Evolutionary conservation across 2,329 filamentous ascomycete genomes (phyloP).

Genomic region (Microdochium paspali): DNA sequence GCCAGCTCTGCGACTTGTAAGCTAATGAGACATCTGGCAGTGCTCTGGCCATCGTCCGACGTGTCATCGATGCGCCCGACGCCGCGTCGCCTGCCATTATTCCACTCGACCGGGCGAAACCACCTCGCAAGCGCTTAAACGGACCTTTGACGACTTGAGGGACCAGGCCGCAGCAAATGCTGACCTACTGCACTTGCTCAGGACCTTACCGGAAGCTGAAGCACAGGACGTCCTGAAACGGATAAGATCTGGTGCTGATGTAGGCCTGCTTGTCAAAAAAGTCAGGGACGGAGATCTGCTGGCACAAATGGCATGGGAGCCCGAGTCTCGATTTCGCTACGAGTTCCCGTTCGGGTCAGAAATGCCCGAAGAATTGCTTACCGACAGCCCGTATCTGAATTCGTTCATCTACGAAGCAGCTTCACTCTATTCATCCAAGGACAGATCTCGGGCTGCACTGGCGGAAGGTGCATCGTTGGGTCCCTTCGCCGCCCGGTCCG

Average conservation of each 20-base stretch:
- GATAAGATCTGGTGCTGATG: conserved; percentile 24
- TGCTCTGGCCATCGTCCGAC: background rate
- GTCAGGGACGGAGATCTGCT: conserved; percentile 25
- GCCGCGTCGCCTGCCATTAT: conserved; percentile 15
- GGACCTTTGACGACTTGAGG: conserved; percentile 12
- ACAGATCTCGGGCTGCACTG: too few species aligned
- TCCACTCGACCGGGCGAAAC: conserved; percentile 19
- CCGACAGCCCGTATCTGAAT: conserved; percentile 17
- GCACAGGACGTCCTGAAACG: conserved; percentile 21
- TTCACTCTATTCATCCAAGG: conserved; percentile 1
- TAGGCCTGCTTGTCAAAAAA: conserved; percentile 20
- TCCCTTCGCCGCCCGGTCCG: conserved; percentile 3
- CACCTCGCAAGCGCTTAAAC: conserved; percentile 20
- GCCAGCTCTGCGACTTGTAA: too few species aligned
- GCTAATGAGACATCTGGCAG: too few species aligned
- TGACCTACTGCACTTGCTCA: conserved; percentile 14
- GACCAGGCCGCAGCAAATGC: conserved; percentile 14
- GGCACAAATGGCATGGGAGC: conserved; percentile 24
- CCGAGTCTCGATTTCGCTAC: conserved; percentile 27
- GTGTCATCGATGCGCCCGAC: background rate
- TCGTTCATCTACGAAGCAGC: conserved; percentile 17
- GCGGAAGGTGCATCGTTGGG: too few species aligned
- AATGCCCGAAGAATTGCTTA: conserved; percentile 17
- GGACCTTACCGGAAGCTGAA: conserved; percentile 14
- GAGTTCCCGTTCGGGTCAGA: conserved; percentile 25